Base-by-base conservation (phyloP, 257 asterid species). In the Solanum okadae region DNA sequence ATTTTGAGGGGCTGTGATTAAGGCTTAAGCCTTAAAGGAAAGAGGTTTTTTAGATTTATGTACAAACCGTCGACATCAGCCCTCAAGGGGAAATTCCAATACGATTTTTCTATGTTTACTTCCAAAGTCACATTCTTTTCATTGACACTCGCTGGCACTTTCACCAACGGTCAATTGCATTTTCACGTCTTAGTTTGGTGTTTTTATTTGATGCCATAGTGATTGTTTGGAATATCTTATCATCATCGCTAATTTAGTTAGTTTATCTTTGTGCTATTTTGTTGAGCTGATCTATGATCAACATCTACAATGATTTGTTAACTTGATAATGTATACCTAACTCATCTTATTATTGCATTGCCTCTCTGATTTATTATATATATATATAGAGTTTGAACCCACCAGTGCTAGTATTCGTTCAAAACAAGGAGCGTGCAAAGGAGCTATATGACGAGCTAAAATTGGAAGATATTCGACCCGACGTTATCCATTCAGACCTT, bases 341-440 rank as follows among this genome's bases (percentile, higher is more conserved):
- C 63, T 78, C 85, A 78, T 78, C 12, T 76, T 38, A 23, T 23
- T 76, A 10, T 76, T 23, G 37, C 31, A 20, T 35, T 76, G 59
- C 34, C 56, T 77, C 12, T 38, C 23, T 77, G 84, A 38, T 56
- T 42, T 42, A 42, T 42, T 42, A 70, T 38, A 1, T 75, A 33
- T 83, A 15, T 78, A 14, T 86, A 72, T 95, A 96, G 99, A 93
- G 98, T 91, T 91, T 94, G 92, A 94, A 94, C 88, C 98, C 98
- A 34, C 98, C 98, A 0, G 94, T 95, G 76, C 94, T 96, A 91
- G 91, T 96, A 42, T 96, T 96, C 88, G 96, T 96, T 90, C 99
- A 96, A 93, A 96, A 93, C 91, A 95, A 94, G 89, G 98, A 94
- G 87, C 94, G 98, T 20, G 98, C 98, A 23, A 96, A 96, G 92